A percentile compares a stretch with the other conserved stretches of the same genome.
These are phyloP conservation scores for Salix udensis DNA, from an alignment of 345 rosid genomes.

Conservation along the genomic window DNA sequence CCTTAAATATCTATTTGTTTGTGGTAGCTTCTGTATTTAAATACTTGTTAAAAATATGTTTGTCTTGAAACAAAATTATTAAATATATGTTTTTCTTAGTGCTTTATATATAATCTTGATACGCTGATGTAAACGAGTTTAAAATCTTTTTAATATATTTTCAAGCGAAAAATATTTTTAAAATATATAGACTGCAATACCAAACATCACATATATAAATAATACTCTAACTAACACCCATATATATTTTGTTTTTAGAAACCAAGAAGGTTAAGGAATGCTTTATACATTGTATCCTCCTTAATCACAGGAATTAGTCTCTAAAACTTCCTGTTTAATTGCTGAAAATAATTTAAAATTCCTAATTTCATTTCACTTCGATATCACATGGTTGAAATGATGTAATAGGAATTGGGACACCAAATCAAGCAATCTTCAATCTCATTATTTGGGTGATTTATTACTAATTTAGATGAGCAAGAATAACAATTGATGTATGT, in stretches of 20 bases:
- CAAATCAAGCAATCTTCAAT: constrained; percentile 28
- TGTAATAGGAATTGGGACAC: neutral
- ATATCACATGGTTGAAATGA: neutral
- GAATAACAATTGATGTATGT: constrained; percentile 11
- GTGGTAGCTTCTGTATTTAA: too few species aligned
- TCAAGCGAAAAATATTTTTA: too few species aligned
- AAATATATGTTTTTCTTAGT: too few species aligned
- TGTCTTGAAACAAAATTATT: too few species aligned
- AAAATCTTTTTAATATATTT: neutral
- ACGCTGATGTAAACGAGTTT: fast-evolving
- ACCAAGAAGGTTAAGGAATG: neutral
- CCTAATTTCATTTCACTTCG: neutral
- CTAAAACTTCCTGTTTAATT: neutral
- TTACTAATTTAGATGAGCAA: constrained; percentile 17
- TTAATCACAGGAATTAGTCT: neutral
- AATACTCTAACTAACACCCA: too few species aligned
- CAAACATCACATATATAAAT: too few species aligned
- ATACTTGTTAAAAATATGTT: too few species aligned
- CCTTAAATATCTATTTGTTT: neutral
- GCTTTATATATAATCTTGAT: too few species aligned
- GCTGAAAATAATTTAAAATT: neutral
- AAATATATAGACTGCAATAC: too few species aligned
- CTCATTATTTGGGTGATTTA: constrained; percentile 9
- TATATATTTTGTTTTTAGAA: neutral
- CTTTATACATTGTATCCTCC: neutral